Evolutionary conservation across 1,284 basidiomycete species (phyloP).

Genomic region (Trichosporon sp.): DNA sequence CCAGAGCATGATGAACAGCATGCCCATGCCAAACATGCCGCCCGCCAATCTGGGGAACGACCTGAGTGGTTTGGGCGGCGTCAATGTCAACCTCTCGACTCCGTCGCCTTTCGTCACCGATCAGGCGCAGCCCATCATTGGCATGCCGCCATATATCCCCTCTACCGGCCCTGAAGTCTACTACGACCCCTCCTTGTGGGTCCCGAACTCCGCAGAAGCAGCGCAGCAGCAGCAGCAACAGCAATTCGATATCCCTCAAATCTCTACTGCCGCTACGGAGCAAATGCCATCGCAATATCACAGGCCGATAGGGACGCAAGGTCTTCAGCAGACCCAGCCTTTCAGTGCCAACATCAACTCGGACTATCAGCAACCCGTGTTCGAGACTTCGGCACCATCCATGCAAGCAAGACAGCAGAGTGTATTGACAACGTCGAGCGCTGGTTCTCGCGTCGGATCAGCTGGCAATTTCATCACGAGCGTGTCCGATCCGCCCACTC

Average conservation of each 20-base stretch:
- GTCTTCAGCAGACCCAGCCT: background rate
- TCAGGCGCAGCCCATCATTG: conserved; percentile 12
- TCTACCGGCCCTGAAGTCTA: conserved; percentile 2
- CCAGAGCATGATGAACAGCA: background rate
- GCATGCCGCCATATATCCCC: conserved; percentile 15
- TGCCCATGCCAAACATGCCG: background rate
- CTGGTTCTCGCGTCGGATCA: background rate
- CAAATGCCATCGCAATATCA: background rate
- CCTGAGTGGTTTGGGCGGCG: background rate
- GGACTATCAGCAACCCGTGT: background rate
- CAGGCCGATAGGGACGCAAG: background rate
- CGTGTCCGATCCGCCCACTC: background rate
- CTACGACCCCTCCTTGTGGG: background rate
- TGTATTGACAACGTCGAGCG: background rate
- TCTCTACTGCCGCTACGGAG: background rate
- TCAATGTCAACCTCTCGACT: conserved; percentile 3
- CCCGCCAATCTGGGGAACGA: background rate
- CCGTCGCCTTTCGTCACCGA: conserved; percentile 8
- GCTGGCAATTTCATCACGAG: background rate
- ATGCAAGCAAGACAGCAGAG: background rate
- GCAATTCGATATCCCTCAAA: background rate
- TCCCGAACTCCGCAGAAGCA: background rate
- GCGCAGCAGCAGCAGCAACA: background rate
- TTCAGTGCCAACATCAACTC: background rate
- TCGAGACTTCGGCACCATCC: background rate